These are phyloP conservation scores for Coemansia sp. DNA, from an alignment of 192 early-diverging fungal species.

Conservation along the genomic window DNA sequence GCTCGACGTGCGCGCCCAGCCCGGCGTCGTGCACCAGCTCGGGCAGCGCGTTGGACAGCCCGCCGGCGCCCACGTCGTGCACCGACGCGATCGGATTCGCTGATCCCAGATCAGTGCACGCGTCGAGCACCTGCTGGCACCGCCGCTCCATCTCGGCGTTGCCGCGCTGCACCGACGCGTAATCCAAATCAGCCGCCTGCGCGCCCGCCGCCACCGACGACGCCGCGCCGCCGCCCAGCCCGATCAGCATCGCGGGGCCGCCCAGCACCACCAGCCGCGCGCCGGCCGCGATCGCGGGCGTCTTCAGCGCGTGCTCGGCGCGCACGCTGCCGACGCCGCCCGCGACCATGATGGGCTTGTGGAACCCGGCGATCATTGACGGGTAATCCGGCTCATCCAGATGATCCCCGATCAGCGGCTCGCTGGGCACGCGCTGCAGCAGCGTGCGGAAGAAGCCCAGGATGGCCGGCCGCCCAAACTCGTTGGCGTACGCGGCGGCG, in stretches of 20 bases:
- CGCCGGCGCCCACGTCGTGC: slow-evolving; percentile 99
- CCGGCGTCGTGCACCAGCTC: slow-evolving; percentile 96
- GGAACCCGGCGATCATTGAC: slow-evolving; percentile 86
- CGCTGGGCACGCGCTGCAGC: slow-evolving; percentile 47
- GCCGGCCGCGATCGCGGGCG: slow-evolving; percentile 70
- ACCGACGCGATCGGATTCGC: slow-evolving; percentile 87
- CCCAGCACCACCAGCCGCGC: slow-evolving; percentile 85
- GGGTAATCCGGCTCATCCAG: slow-evolving; percentile 52
- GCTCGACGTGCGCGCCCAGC: slow-evolving; percentile 85
- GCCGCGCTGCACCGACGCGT: slow-evolving; percentile 96
- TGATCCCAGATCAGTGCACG: slow-evolving; percentile 75
- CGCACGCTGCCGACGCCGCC: slow-evolving; percentile 94
- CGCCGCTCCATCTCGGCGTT: slow-evolving; percentile 99
- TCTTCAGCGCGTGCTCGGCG: slow-evolving; percentile 83
- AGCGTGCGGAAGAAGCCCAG: slow-evolving; percentile 97
- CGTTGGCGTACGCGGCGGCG: slow-evolving; percentile 98
- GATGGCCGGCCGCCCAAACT: slow-evolving; percentile 94
- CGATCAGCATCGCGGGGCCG: slow-evolving; percentile 97
- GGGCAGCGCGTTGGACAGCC: slow-evolving; percentile 94
- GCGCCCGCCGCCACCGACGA: slow-evolving; percentile 89
- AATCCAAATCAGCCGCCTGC: slow-evolving; percentile 86
- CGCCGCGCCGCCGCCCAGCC: slow-evolving; percentile 97
- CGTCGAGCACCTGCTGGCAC: slow-evolving; percentile 94
- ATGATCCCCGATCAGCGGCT: slow-evolving; percentile 2
- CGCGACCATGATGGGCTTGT: slow-evolving; percentile 99